Base-by-base conservation (phyloP, 2,329 filamentous ascomycete genomes). In the Drechslera avenae region DNA sequence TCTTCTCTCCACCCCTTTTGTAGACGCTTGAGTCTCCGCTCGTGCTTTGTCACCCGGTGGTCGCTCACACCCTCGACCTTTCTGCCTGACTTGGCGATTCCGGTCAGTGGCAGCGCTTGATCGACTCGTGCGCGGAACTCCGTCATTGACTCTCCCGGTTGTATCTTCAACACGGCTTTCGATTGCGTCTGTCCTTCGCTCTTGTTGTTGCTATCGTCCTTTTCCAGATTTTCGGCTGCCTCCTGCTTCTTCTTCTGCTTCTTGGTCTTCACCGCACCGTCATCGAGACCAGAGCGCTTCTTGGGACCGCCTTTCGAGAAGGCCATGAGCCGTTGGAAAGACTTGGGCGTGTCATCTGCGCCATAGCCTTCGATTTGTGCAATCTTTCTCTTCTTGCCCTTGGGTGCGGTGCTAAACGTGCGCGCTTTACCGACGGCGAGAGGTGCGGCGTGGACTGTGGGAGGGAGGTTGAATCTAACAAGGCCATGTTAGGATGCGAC, bases 81-180 rank as follows among this genome's bases (percentile, higher is more conserved):
- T 58, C 84, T 86, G 44, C 83, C 85, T 59, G 81, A 85, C 7
- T 80, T 71, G 55, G 63, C 73, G 7, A 97, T 79, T 0, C 87
- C 86, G 6, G 85, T 78, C 0, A 99, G 76, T 0, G 93, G 93
- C 5, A 97, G 79, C 0, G 90, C 86, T 40, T 90, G 88, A 68
- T 97, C 88, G 5, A 99, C 94, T 23, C 92, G 86, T 9, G 86
- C 84, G 6, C 86, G 79, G 69, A 95, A 99, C 44, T 95, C 89
- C 4, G 87, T 85, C 67, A 97, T 78, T 43, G 85, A 84, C 73
- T 99, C 94, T 43, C 91, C 90, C 0, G 92, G 91, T 13, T 85
- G 82, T 57, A 97, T 97, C 39, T 56, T 63, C 33, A 63, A 47
- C 2, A 44, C 55, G 3, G 56, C 41, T 23, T 49, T 52, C 1